Base-by-base conservation (phyloP, 106 monocot species). In the Phalaenopsis aphrodite region DNA sequence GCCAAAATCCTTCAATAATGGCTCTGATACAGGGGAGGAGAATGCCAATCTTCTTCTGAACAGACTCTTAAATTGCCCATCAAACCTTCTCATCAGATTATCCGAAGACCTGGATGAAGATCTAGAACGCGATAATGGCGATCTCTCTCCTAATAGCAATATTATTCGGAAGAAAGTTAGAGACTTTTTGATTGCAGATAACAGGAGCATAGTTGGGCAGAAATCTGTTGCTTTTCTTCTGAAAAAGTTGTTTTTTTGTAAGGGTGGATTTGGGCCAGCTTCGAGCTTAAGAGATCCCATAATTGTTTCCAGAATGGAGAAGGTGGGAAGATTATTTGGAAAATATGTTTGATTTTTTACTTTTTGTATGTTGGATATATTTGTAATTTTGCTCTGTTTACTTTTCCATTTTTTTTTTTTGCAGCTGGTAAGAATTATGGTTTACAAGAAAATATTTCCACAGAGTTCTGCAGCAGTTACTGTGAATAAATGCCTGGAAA, bases 361-460 rank as follows among this genome's bases (percentile, higher is more conserved):
- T 52, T 12, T 52, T 52, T 15, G 52, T 12, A 52, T 52, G 14
- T 52, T 52, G 12, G 21, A n/a, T 19, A 23, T 5, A 21, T 61
- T 61, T 61, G 56, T 56, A 30, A 30, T 30, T 30, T 30, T 30
- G 30, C 2, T 52, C 52, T 21, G 23, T 24, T 64, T 64, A 0
- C 30, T 78, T 49, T 58, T 72, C 43, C 5, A 30, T 68, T 55
- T 58, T 1, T 55, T 58, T 1, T 77, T 52, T 58, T 30, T 24
- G 43, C 18, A 93, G 93, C 23, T 90, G 24, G 8, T 95, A 57
- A 95, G 81, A 76, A 82, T 84, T 52, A 74, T 95, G 56, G 86
- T 93, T 21, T 85, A 87, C 46, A 95, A 88, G 89, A 95, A 91
- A 56, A 90, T 93, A 75, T 83, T 84, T 75, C 82, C 86, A 72